Evolutionary conservation across 2,329 filamentous ascomycete species (phyloP).

Genomic region (Malbranchea cinnamomea): DNA sequence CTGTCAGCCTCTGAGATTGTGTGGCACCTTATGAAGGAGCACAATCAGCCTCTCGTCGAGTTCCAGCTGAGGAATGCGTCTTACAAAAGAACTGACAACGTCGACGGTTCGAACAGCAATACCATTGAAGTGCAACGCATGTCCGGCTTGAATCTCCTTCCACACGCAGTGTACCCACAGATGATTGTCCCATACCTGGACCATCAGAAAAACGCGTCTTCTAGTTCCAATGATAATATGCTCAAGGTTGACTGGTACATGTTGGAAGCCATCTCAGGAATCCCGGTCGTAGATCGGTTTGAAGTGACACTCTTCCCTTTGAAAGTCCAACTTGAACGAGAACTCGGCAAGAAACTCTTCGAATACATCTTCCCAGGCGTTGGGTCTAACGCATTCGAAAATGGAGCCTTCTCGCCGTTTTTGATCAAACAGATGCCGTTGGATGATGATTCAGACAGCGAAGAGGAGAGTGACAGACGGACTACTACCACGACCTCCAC

Average conservation of each 20-base stretch:
- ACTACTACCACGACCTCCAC: constrained; percentile 27
- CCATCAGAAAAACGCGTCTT: constrained; percentile 38
- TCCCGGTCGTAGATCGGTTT: constrained; percentile 93
- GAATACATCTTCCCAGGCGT: constrained; percentile 94
- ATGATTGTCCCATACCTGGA: constrained; percentile 88
- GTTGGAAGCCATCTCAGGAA: constrained; percentile 94
- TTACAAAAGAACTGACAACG: constrained; percentile 92
- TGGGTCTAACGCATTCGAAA: constrained; percentile 39
- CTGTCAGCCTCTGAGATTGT: constrained; percentile 91
- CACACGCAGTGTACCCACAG: constrained; percentile 83
- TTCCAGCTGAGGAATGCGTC: constrained; percentile 81
- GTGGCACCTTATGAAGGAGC: constrained; percentile 86
- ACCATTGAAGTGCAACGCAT: constrained; percentile 76
- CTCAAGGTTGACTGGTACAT: constrained; percentile 93
- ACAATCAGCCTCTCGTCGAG: constrained; percentile 76
- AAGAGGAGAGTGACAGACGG: too few relatives aligned
- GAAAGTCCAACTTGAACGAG: constrained; percentile 82
- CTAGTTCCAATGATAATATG: constrained; percentile 60
- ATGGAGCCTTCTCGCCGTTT: constrained; percentile 35
- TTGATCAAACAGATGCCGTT: constrained; percentile 37
- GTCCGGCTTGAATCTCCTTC: constrained; percentile 75
- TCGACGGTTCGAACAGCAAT: constrained; percentile 92
- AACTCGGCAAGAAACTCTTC: constrained; percentile 83
- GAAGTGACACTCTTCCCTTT: constrained; percentile 87
- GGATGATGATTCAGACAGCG: constrained; percentile 31